A percentile compares a stretch with the other conserved stretches of the same genome.
These are phyloP conservation scores for Ephemerocybe angulata DNA, from an alignment of 768 basidiomycete genomes.

Conservation along the genomic window DNA sequence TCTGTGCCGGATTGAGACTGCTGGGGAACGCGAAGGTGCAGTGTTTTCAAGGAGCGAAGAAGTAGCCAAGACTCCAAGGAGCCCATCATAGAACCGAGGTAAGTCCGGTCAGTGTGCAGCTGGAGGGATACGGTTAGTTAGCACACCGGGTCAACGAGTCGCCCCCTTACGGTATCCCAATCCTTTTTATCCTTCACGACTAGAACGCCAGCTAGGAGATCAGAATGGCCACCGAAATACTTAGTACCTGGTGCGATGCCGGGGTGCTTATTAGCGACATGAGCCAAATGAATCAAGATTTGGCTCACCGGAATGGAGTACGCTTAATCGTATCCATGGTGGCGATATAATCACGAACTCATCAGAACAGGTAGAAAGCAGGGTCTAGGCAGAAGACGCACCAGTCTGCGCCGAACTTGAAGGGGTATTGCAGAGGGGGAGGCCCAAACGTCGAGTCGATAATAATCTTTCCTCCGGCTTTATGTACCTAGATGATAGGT, in stretches of 20 bases:
- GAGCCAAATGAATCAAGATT: constrained; percentile 3
- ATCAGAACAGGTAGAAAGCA: not conserved
- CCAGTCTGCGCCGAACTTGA: constrained; percentile 79
- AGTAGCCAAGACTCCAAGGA: constrained; percentile 83
- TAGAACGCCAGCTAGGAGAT: constrained; percentile 75
- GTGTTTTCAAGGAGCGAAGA: constrained; percentile 77
- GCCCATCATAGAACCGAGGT: constrained; percentile 64
- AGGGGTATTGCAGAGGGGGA: constrained; percentile 85
- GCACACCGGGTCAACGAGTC: not conserved
- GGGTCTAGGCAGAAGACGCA: constrained; percentile 18
- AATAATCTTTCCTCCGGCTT: constrained; percentile 65
- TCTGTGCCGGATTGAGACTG: constrained; percentile 73
- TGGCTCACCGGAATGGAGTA: constrained; percentile 56
- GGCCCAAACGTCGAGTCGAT: constrained; percentile 89
- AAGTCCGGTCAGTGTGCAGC: constrained; percentile 66
- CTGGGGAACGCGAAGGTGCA: constrained; percentile 74
- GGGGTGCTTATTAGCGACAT: not conserved
- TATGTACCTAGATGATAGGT: constrained; percentile 49
- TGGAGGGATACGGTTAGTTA: constrained; percentile 21
- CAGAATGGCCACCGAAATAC: constrained; percentile 86
- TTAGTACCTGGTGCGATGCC: constrained; percentile 53
- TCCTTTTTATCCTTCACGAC: constrained; percentile 63
- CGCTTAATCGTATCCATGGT: constrained; percentile 24
- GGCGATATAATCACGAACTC: not conserved
- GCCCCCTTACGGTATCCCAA: constrained; percentile 52